These are phyloP conservation scores for Penicillium brasilianum DNA, from an alignment of 2,329 filamentous ascomycete genomes.

Conservation along the genomic window DNA sequence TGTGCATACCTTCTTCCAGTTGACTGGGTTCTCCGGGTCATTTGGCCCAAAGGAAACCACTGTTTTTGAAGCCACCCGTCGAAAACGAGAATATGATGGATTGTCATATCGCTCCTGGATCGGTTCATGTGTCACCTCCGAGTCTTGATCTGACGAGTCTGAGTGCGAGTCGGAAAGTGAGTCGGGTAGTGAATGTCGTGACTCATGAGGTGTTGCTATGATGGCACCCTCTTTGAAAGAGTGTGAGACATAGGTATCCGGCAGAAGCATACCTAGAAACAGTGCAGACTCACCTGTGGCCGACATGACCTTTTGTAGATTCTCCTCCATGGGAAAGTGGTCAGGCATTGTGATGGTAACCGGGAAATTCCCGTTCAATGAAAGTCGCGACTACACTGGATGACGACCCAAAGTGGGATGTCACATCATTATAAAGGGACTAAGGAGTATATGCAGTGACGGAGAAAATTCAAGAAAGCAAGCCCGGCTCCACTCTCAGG, in stretches of 20 bases:
- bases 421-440: constrained; percentile 16
- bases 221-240: constrained; percentile 14
- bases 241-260: constrained; percentile 4
- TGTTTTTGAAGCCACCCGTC: constrained; percentile 43
- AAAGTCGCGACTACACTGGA: constrained; percentile 5
- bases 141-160: constrained; percentile 24
- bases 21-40: constrained; percentile 42
- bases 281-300: constrained; percentile 20
- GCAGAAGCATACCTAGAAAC: neutral
- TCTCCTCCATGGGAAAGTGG: constrained; percentile 24
- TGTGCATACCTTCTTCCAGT: constrained; percentile 39
- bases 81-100: constrained; percentile 37
- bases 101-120: constrained; percentile 35
- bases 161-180: constrained; percentile 7
- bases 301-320: constrained; percentile 27
- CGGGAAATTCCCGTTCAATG: constrained; percentile 8
- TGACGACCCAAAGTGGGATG: constrained; percentile 20
- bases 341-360: constrained; percentile 22
- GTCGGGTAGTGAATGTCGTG: constrained; percentile 8
- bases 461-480: constrained; percentile 13
- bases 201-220: constrained; percentile 20
- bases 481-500: constrained; percentile 18
- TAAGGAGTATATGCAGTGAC: neutral
- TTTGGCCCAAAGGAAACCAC: constrained; percentile 42
- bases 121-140: constrained; percentile 30